Evolutionary conservation across 176 grass and related monocot species (phyloP), one percentile per base, ranked within the genome.

Genomic region (Zoysia japonica): DNA sequence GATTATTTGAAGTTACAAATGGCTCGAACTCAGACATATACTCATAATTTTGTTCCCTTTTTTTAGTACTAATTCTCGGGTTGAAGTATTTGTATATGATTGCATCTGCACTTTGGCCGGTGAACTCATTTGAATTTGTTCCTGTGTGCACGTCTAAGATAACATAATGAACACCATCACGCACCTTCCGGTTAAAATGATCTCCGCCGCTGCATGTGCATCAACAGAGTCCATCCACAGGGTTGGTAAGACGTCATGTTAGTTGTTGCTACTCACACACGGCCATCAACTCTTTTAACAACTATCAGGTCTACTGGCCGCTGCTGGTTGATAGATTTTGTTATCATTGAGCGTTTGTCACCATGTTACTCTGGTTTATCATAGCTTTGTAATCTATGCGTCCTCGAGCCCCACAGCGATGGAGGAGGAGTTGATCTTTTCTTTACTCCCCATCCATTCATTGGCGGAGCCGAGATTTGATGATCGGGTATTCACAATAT

Each of bases 171-270:
- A 61, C 49, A 54, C 2, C 57, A 37, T 36, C 17, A 10, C 11
- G 52, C 72, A 68, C 48, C 39, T 47, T 67, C 40, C 62, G 41
- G 51, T n/a, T 69, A 41, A 61, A 46, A 35, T 55, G 67, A 47
- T 5, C 56, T 37, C 3, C 46, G 46, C 46, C 47, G 41, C 28
- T 28, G 56, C 47, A 72, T 56, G 67, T 86, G 84, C 70, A 80
- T 61, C 70, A 74, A 80, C 70, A 39, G 44, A 36, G 7, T 74
- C 60, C 61, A 73, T 11, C 47, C 65, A 68, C 70, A 59, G 70
- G 65, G 35, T 80, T 75, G 84, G 70, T 80, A 40, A 68, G 70
- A 60, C 38, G 84, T 80, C 84, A 49, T 74, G 60, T 38, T 67
- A 41, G 41, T 49, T 57, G 70, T 15, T 65, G 42, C 76, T 67